phyloP scores from a whole-genome alignment of 805 yeast species.

The Kodamaea kakaduensis region DNA sequence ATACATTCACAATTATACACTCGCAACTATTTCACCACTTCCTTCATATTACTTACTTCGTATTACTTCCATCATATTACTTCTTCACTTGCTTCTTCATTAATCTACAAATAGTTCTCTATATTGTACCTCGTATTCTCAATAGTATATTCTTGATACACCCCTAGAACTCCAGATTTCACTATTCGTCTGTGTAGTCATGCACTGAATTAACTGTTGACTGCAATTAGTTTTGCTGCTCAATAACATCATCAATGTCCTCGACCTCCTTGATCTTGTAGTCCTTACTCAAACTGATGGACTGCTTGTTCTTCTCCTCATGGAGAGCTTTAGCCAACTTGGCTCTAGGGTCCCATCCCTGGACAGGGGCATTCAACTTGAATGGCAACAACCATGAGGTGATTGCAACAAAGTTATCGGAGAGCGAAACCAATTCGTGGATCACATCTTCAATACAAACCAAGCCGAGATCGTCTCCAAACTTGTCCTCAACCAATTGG shows the following conservation, averaged over 20 bases:
- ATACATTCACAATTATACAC: too few species aligned
- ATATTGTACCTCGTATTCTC: too few species aligned
- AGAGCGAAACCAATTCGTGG: slow-evolving; percentile 61
- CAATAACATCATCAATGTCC: slow-evolving; percentile 67
- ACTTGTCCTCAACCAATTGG: slow-evolving; percentile 66
- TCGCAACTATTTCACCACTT: too few species aligned
- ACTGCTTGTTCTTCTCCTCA: slow-evolving; percentile 46
- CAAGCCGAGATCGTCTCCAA: slow-evolving; percentile 56
- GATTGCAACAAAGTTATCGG: slow-evolving; percentile 60
- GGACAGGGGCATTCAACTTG: slow-evolving; percentile 61
- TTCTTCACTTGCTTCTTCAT: too few species aligned
- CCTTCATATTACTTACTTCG: too few species aligned
- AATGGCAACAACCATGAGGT: slow-evolving; percentile 67
- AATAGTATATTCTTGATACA: too few species aligned
- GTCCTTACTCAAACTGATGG: slow-evolving; percentile 55
- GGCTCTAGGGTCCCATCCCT: slow-evolving; percentile 71
- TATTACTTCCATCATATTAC: too few species aligned
- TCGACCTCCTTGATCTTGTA: slow-evolving; percentile 61
- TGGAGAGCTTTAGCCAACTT: slow-evolving; percentile 62
- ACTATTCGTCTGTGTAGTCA: too few species aligned
- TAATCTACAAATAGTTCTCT: too few species aligned
- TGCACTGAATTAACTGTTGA: too few species aligned
- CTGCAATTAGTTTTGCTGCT: slow-evolving; percentile 66
- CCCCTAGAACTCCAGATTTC: too few species aligned
- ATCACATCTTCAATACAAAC: slow-evolving; percentile 80